phyloP scores from a whole-genome alignment of 169 alveolate species.

The Plasmodium vivax region DNA sequence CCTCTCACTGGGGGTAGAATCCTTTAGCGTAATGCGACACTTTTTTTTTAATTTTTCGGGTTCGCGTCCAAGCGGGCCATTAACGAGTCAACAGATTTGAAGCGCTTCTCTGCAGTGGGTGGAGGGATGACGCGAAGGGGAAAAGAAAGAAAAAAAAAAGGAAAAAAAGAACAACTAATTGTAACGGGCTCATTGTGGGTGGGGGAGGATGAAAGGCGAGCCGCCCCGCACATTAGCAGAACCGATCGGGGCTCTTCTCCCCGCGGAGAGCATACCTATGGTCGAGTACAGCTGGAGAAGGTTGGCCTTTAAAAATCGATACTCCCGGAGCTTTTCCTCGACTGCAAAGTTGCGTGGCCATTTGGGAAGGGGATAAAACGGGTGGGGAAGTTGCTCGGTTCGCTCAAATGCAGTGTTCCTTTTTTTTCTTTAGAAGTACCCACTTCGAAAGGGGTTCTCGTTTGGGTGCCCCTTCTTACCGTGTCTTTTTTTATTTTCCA shows the following conservation, averaged over 20 bases:
- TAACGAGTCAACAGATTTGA: conserved; percentile 1
- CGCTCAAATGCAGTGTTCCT: neutral
- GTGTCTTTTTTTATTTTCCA: conserved; percentile 20
- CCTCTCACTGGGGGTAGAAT: neutral
- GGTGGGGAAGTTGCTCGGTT: neutral
- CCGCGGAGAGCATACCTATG: conserved; percentile 10
- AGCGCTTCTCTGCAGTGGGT: neutral
- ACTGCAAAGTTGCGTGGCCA: neutral
- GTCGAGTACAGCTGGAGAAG: conserved; percentile 12
- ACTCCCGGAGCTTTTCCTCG: conserved; percentile 18
- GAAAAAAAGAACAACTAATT: neutral
- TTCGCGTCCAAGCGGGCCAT: conserved; percentile 13
- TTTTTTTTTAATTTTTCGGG: neutral
- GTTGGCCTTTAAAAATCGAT: conserved; percentile 20
- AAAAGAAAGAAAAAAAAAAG: neutral
- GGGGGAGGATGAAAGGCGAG: neutral
- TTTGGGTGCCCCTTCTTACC: neutral
- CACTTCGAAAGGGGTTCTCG: neutral
- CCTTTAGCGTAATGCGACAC: neutral
- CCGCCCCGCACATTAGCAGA: neutral
- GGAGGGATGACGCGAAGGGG: neutral
- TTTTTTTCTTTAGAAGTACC: neutral
- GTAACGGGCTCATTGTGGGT: neutral
- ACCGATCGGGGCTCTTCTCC: neutral
- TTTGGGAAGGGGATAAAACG: neutral